Evolutionary conservation across 2,329 filamentous ascomycete species (phyloP), one percentile per base, ranked within the genome.

Genomic region (Stachybotrys echinatus): DNA sequence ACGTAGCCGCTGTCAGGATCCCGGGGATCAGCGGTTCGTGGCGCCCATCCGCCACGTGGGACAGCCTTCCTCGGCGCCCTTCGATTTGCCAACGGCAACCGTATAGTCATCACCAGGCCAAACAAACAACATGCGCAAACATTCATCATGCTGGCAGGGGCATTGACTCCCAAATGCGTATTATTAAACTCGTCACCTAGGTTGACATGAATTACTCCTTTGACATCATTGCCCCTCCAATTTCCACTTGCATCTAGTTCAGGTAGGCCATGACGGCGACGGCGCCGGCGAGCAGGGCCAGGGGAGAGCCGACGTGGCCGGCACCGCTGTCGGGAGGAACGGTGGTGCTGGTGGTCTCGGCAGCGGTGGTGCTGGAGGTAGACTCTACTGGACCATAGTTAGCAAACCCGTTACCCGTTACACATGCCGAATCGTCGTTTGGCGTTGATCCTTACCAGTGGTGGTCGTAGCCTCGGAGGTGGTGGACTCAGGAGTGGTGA

Each of bases 211-310:
- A 34, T 14, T 34, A 34, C 27, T 34, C 10, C n/a, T 34, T 10
- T 14, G 10, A 5, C 27, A 34, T 5, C 27, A 34, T 34, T 34
- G 10, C 27, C 10, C n/a, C 27, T 10, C 14, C 27, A 34, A 34
- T 14, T 34, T 14, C 27, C 14, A 8, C 27, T 34, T 14, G 5
- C 14, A 20, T 6, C 38, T 40, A 40, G 38, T 50, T 20, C 53
- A 70, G 53, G 58, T 61, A 65, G 50, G 59, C 65, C 50, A 69
- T 55, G 54, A 62, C 67, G 47, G 63, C 62, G 49, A 63, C 57
- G 49, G 60, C 67, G 54, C 61, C 67, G 18, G 61, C 63, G 51
- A 67, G 55, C 21, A 69, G 61, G 43, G 60, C 64, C 50, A 68
- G 49, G 27, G 63, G 62, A 34, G 66, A 64, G 37, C 61, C 60